phyloP scores from a whole-genome alignment of 1,284 basidiomycete genomes.

The Ganoderma boninense region DNA sequence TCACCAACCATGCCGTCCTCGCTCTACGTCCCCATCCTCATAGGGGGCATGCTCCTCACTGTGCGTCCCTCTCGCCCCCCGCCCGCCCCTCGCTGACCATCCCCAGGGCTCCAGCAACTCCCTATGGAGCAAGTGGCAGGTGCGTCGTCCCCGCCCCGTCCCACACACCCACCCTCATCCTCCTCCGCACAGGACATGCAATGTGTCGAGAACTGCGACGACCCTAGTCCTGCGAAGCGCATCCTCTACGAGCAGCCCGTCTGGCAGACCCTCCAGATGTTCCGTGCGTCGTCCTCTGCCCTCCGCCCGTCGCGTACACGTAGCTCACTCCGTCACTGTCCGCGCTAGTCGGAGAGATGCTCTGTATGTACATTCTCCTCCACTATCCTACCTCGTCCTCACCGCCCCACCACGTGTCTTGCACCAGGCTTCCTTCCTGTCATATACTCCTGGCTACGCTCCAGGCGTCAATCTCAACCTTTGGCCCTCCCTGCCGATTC shows the following conservation, averaged over 20 bases:
- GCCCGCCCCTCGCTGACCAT: conserved; percentile 21
- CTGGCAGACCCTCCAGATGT: conserved; percentile 95
- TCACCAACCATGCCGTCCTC: conserved; percentile 42
- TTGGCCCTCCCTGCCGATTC: conserved; percentile 65
- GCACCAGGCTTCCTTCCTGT: conserved; percentile 83
- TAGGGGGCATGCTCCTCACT: conserved; percentile 84
- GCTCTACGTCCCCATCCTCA: conserved; percentile 57
- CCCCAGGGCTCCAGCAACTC: conserved; percentile 79
- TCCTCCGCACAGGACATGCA: conserved; percentile 79
- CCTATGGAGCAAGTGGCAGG: conserved; percentile 85
- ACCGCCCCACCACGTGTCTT: conserved; percentile 38
- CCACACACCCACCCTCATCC: conserved; percentile 24
- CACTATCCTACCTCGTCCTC: conserved; percentile 26
- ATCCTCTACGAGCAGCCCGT: conserved; percentile 92
- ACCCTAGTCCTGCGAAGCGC: conserved; percentile 60
- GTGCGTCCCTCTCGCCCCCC: conserved; percentile 43
- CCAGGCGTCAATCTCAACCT: conserved; percentile 54
- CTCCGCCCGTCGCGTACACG: conserved; percentile 29
- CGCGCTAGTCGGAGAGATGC: conserved; percentile 86
- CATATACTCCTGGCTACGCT: conserved; percentile 69
- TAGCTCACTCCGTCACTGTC: conserved; percentile 41
- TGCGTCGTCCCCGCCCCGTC: conserved; percentile 35
- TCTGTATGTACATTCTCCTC: conserved; percentile 67
- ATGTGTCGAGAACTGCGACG: conserved; percentile 90
- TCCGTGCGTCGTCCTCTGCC: conserved; percentile 63